phyloP scores from a whole-genome alignment of 164 flowering plant genomes.

The Vitis amurensis region DNA sequence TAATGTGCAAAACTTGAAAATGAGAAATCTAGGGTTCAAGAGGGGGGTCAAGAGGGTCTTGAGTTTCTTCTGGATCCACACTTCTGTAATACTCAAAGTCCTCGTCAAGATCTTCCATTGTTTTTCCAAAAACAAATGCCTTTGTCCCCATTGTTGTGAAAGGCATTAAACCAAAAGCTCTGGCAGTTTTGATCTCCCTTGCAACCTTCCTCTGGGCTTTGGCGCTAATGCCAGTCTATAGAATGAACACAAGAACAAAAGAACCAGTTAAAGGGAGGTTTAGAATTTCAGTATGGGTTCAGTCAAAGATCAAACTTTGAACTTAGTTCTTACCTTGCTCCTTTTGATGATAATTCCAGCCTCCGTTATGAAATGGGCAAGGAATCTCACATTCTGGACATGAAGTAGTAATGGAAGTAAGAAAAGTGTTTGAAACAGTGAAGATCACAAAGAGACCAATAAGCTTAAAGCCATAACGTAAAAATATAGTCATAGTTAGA shows the following conservation, averaged over 20 bases:
- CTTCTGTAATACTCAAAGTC: constrained; percentile 36
- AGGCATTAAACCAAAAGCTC: constrained; percentile 93
- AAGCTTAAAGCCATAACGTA: no score
- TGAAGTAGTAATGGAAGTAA: background rate
- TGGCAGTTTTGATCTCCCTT: constrained; percentile 89
- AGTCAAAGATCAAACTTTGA: background rate
- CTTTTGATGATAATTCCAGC: constrained; percentile 87
- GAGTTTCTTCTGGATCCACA: constrained; percentile 10
- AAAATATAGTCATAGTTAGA: no score
- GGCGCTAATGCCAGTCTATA: constrained; percentile 83
- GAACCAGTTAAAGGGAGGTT: background rate
- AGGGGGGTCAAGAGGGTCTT: constrained; percentile 8
- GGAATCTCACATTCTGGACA: constrained; percentile 84
- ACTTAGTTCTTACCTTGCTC: constrained; percentile 50
- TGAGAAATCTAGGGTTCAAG: background rate
- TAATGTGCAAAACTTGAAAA: no score
- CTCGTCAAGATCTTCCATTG: constrained; percentile 54
- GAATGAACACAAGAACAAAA: background rate
- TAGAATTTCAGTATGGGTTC: background rate
- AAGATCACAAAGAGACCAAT: background rate
- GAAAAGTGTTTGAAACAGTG: background rate
- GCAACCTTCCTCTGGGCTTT: constrained; percentile 96
- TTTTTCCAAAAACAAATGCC: constrained; percentile 55
- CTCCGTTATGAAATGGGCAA: constrained; percentile 85
- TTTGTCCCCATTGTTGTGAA: constrained; percentile 95